Evolutionary conservation across 257 asterid species (phyloP).

Genomic region (Penstemon davidsonii): DNA sequence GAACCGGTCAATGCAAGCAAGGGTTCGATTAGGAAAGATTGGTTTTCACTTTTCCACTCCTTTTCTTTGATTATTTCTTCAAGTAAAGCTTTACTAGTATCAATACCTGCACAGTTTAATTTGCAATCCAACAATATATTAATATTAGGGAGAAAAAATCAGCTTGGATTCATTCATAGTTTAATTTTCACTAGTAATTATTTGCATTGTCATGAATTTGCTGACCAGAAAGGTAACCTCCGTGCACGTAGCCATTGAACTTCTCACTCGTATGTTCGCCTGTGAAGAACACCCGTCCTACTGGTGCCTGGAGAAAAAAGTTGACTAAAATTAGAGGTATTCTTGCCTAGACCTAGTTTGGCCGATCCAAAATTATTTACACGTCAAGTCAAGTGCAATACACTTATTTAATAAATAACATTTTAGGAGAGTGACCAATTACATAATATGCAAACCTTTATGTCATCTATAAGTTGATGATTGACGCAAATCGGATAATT

Average conservation of each 20-base stretch:
- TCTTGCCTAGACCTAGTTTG: too few species aligned
- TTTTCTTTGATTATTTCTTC: conserved; percentile 59
- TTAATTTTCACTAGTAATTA: not conserved
- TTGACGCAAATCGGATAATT: conserved; percentile 72
- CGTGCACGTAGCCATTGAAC: conserved; percentile 88
- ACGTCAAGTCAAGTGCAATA: too few species aligned
- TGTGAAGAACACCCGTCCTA: conserved; percentile 79
- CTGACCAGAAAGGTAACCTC: conserved; percentile 89
- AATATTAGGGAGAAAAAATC: not conserved
- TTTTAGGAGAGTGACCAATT: too few species aligned
- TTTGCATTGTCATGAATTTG: not conserved
- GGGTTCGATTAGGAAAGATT: conserved; percentile 54
- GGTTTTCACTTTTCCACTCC: conserved; percentile 54
- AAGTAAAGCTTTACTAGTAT: conserved; percentile 60
- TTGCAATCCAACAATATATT: too few species aligned
- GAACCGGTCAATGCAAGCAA: conserved; percentile 59
- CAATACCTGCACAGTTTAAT: conserved; percentile 57
- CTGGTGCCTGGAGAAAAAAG: conserved; percentile 64
- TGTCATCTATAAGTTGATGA: conserved; percentile 56
- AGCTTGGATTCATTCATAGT: not conserved
- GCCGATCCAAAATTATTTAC: too few species aligned
- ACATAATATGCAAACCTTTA: conserved; percentile 50
- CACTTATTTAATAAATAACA: too few species aligned
- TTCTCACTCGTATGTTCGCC: conserved; percentile 93
- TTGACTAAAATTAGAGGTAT: too few species aligned